Evolutionary conservation across 805 yeast genomes (phyloP).

Genomic region (Candida ponderosae): DNA sequence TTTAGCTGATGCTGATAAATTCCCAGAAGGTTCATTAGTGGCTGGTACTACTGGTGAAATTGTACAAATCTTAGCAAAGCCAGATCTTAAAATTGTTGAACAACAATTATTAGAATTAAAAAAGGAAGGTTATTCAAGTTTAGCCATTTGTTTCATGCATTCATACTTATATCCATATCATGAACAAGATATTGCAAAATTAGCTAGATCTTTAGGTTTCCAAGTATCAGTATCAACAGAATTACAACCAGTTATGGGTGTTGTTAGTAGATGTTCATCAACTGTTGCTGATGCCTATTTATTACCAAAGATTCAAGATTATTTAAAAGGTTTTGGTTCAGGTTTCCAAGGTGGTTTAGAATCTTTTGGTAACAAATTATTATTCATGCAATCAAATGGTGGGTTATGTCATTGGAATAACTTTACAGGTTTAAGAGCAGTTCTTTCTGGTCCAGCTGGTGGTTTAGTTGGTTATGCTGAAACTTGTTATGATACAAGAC

Average conservation of each 20-base stretch:
- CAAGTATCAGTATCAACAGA: constrained; percentile 24
- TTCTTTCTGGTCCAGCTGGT: constrained; percentile 48
- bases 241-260: constrained; percentile 23
- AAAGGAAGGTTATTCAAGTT: constrained; percentile 13
- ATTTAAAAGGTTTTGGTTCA: constrained; percentile 22
- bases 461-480: constrained; percentile 45
- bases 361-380: constrained; percentile 29
- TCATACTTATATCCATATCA: constrained; percentile 23
- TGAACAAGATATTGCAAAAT: constrained; percentile 23
- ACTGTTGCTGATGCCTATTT: constrained; percentile 28
- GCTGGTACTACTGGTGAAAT: constrained; percentile 37
- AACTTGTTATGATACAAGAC: constrained; percentile 31
- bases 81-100: constrained; percentile 14
- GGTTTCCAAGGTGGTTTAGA: constrained; percentile 12
- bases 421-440: constrained; percentile 40
- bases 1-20: constrained; percentile 28
- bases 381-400: constrained; percentile 47
- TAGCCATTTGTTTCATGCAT: constrained; percentile 21
- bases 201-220: constrained; percentile 39
- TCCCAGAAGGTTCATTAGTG: constrained; percentile 15
- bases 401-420: constrained; percentile 41
- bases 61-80: constrained; percentile 21
- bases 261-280: constrained; percentile 25
- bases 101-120: constrained; percentile 9
- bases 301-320: constrained; percentile 25